Evolutionary conservation across 208 protist species (phyloP).

Genomic region (Lotmaria passim): DNA sequence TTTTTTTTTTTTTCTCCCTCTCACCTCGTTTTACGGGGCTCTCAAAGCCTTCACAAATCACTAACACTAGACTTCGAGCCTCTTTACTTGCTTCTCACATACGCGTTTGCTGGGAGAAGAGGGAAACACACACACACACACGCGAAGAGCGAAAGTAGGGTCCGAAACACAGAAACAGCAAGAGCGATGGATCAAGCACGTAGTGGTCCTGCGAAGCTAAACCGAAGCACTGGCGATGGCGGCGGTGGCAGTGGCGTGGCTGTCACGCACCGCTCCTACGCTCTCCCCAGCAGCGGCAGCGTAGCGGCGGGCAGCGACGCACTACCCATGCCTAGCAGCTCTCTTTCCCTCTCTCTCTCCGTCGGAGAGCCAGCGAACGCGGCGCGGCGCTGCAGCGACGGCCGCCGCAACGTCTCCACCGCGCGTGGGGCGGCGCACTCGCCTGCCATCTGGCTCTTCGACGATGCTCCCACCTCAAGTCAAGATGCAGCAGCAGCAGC

Average conservation of each 20-base stretch:
- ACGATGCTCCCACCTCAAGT: background rate
- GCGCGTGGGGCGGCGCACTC: constrained; percentile 3
- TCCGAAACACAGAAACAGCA: no score
- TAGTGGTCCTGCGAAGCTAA: background rate
- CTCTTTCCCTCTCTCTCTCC: background rate
- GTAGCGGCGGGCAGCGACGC: background rate
- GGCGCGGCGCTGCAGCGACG: background rate
- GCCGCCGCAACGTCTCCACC: background rate
- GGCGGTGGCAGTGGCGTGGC: background rate
- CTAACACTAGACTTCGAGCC: no score
- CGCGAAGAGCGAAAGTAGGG: no score
- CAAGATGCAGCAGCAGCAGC: background rate
- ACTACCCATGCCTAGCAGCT: background rate
- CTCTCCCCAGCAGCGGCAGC: background rate
- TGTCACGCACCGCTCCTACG: constrained; percentile 2
- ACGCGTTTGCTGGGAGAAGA: no score
- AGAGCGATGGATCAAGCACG: background rate
- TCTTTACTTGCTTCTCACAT: no score
- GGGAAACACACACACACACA: no score
- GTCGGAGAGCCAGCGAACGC: background rate
- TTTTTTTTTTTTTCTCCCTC: no score
- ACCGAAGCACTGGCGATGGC: background rate
- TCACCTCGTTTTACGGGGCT: no score
- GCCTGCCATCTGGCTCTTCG: constrained; percentile 30
- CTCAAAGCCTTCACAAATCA: no score